Conservation (phyloP, 352 stramenopile genomes). For the Globisporangium sylvaticum region DNA sequence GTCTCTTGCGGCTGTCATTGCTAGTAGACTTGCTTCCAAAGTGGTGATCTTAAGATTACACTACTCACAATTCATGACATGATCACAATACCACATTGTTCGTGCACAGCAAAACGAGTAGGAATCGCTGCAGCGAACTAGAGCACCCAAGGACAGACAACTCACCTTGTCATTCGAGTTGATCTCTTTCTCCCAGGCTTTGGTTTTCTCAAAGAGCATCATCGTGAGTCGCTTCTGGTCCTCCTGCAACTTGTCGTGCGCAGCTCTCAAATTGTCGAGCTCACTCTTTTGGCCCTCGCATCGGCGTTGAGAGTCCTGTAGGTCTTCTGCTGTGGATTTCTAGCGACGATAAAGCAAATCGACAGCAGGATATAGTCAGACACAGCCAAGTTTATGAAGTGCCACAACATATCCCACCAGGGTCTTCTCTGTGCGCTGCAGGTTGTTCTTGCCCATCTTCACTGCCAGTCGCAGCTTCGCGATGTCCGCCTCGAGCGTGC, state of each 20-base stretch:
- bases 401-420: no score
- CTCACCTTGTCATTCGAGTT: constrained; percentile 42
- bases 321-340: constrained; percentile 53
- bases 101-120: not conserved
- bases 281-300: constrained; percentile 31
- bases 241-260: constrained; percentile 39
- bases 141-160: not conserved
- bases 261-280: constrained; percentile 25
- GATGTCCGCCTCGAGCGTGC: constrained; percentile 56
- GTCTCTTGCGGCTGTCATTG: constrained; percentile 27
- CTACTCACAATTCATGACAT: constrained; percentile 15
- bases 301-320: constrained; percentile 33
- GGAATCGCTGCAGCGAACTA: not conserved
- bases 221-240: constrained; percentile 52
- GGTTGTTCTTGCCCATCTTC: constrained; percentile 52
- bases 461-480: constrained; percentile 63
- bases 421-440: constrained; percentile 40
- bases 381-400: no score
- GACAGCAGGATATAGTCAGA: no score
- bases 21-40: constrained; percentile 33
- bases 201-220: constrained; percentile 70
- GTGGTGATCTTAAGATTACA: constrained; percentile 41
- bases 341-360: no score
- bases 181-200: constrained; percentile 67
- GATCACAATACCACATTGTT: not conserved